These are phyloP conservation scores for Afroboletus lepidellus DNA, from an alignment of 1,284 basidiomycete genomes.

Conservation along the genomic window DNA sequence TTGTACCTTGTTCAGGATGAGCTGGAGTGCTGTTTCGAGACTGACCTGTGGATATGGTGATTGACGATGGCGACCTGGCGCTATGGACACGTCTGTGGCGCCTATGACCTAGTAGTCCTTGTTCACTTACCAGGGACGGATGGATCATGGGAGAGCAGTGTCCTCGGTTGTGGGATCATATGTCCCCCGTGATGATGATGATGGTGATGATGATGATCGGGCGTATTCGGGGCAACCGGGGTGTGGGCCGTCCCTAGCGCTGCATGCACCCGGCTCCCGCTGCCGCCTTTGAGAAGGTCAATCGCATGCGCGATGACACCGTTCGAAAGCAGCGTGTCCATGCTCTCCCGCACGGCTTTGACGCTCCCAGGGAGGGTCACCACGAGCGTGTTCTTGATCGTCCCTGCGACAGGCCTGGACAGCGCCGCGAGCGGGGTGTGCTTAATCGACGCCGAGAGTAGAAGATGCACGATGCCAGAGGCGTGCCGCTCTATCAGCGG, in stretches of 20 bases:
- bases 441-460: slow-evolving; percentile 65
- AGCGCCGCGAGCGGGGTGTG: slow-evolving; percentile 81
- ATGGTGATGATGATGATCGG: slow-evolving; percentile 42
- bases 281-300: slow-evolving; percentile 70
- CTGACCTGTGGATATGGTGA: slow-evolving; percentile 78
- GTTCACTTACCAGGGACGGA: slow-evolving; percentile 53
- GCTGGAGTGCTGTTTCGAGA: slow-evolving; percentile 60
- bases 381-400: slow-evolving; percentile 63
- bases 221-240: slow-evolving; percentile 9
- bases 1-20: slow-evolving; percentile 53
- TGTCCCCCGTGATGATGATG: slow-evolving; percentile 46
- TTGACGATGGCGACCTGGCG: slow-evolving; percentile 62
- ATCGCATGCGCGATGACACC: slow-evolving; percentile 70
- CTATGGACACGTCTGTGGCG: slow-evolving; percentile 34
- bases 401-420: slow-evolving; percentile 79
- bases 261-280: slow-evolving; percentile 60
- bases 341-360: slow-evolving; percentile 80
- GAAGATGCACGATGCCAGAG: slow-evolving; percentile 75
- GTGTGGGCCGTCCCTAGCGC: slow-evolving; percentile 35
- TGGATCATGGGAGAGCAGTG: slow-evolving; percentile 66
- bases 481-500: slow-evolving; percentile 74
- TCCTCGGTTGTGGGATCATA: slow-evolving; percentile 48
- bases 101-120: neutral
- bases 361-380: slow-evolving; percentile 82
- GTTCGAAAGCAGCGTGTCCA: slow-evolving; percentile 58